A percentile compares a stretch with the other conserved stretches of the same genome.
Conservation (phyloP, 495 filamentous ascomycete species). For the Hypomontagnella submonticulosa region DNA sequence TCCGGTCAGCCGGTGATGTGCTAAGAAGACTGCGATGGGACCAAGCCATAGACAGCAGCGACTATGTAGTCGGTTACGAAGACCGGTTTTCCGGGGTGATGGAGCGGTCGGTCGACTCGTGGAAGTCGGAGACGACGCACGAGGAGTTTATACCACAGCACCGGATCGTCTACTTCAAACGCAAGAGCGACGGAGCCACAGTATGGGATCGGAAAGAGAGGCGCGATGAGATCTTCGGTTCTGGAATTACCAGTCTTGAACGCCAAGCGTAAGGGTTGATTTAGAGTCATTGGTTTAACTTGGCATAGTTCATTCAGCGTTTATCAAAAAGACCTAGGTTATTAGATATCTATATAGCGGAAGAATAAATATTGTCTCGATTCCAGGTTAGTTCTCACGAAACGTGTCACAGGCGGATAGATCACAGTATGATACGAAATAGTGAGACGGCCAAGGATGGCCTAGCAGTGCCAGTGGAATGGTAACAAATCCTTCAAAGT, state of each 20-base stretch:
- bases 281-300: background rate
- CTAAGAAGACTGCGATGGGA: conserved; percentile 82
- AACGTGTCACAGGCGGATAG: no score
- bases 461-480: conserved; percentile 6
- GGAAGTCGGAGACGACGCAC: conserved; percentile 81
- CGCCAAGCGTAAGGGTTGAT: conserved; percentile 5
- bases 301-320: conserved; percentile 4
- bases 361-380: no score
- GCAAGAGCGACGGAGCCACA: conserved; percentile 65
- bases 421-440: no score
- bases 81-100: conserved; percentile 75
- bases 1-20: conserved; percentile 66
- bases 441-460: no score
- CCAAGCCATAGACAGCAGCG: conserved; percentile 63
- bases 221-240: conserved; percentile 58
- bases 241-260: conserved; percentile 39
- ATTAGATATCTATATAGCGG: no score
- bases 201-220: conserved; percentile 67
- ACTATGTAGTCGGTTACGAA: conserved; percentile 79
- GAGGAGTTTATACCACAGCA: conserved; percentile 89
- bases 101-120: conserved; percentile 70
- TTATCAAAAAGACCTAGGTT: background rate
- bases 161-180: conserved; percentile 77
- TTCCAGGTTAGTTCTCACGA: no score
- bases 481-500: conserved; percentile 24